Evolutionary conservation across 2,329 filamentous ascomycete genomes (phyloP).

Genomic region (Colletotrichum lupini): DNA sequence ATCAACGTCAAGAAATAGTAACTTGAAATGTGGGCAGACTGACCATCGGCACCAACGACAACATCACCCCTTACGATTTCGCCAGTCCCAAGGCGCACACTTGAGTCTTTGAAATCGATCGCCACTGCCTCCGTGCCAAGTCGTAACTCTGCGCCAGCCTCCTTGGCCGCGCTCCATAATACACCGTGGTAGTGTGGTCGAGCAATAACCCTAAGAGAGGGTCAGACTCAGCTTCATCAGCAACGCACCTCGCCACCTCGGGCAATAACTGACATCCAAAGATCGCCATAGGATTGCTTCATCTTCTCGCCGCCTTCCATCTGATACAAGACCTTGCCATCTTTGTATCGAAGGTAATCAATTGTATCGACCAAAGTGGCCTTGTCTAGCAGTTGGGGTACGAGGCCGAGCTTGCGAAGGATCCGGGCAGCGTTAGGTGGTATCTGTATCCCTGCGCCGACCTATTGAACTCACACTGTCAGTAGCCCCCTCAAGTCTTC

Average conservation of each 20-base stretch:
- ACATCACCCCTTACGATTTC: slow-evolving; percentile 16
- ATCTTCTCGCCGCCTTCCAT: background rate
- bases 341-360: slow-evolving; percentile 15
- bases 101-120: slow-evolving; percentile 14
- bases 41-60: slow-evolving; percentile 21
- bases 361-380: background rate
- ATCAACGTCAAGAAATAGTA: background rate
- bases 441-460: slow-evolving; percentile 27
- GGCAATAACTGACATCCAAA: slow-evolving; percentile 1
- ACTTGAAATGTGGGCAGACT: background rate
- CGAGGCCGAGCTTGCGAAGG: slow-evolving; percentile 15
- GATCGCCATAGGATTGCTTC: background rate
- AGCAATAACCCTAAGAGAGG: background rate
- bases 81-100: background rate
- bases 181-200: slow-evolving; percentile 19
- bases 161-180: slow-evolving; percentile 3
- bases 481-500: background rate
- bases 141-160: slow-evolving; percentile 5
- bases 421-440: slow-evolving; percentile 20
- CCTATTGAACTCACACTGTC: background rate
- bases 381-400: background rate
- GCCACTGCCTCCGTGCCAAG: slow-evolving; percentile 2
- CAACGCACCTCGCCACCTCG: too few relatives aligned
- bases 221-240: background rate
- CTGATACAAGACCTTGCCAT: background rate